Conservation (phyloP, 768 basidiomycete genomes). For the Steccherinum ochraceum region DNA sequence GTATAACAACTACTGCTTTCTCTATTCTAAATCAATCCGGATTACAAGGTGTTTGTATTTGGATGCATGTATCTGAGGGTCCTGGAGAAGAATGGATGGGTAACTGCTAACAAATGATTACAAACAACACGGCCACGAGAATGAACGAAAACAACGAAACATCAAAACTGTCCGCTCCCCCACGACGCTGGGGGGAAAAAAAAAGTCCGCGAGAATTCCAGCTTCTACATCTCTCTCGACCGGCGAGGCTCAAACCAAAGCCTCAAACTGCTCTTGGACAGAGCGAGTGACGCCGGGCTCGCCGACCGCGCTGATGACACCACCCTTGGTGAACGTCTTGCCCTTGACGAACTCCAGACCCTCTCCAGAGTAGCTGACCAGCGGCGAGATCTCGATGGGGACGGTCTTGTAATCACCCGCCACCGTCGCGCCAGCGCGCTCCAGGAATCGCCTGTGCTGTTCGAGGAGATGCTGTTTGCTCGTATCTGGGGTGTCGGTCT, state of each 20-base stretch:
- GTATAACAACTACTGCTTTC: too few relatives aligned
- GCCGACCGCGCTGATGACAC: slow-evolving; percentile 68
- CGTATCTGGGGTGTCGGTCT: slow-evolving; percentile 85
- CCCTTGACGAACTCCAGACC: slow-evolving; percentile 77
- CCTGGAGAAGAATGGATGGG: neutral
- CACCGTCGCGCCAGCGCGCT: slow-evolving; percentile 69
- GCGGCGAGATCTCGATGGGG: slow-evolving; percentile 87
- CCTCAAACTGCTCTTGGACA: neutral
- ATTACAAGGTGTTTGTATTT: slow-evolving; percentile 1
- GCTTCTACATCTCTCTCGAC: too few relatives aligned
- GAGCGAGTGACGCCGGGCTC: too few relatives aligned
- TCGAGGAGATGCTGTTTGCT: slow-evolving; percentile 84
- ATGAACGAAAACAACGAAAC: neutral
- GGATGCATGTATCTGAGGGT: slow-evolving; percentile 1
- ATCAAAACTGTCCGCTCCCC: neutral
- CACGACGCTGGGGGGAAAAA: neutral
- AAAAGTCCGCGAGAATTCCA: neutral
- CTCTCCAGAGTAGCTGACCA: slow-evolving; percentile 89
- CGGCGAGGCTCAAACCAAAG: neutral
- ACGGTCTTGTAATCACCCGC: slow-evolving; percentile 62
- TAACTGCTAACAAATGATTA: too few relatives aligned
- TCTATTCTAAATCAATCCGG: neutral
- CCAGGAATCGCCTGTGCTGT: slow-evolving; percentile 83
- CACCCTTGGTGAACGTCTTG: slow-evolving; percentile 71
- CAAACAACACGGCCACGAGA: neutral